A percentile compares a stretch with the other conserved stretches of the same genome.
Evolutionary conservation across 176 grass and related monocot species (phyloP).

Genomic region (Aegilops longissima): DNA sequence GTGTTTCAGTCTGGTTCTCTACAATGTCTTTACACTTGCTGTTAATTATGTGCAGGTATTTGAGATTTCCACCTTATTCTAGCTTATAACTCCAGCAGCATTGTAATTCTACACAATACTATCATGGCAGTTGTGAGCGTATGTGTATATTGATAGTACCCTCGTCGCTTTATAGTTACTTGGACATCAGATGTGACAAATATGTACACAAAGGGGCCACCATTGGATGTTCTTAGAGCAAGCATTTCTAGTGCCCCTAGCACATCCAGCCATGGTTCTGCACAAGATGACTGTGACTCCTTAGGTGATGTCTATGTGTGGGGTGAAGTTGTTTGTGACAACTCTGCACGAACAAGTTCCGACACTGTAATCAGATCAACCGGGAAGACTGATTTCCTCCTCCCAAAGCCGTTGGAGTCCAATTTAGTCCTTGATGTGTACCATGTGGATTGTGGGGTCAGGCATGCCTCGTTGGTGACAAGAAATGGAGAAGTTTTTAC

Average conservation of each 20-base stretch:
- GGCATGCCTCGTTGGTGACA: conserved; percentile 77
- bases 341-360: conserved; percentile 39
- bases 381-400: conserved; percentile 58
- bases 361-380: conserved; percentile 47
- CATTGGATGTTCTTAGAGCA: conserved; percentile 84
- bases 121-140: neutral
- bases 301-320: conserved; percentile 89
- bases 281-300: conserved; percentile 85
- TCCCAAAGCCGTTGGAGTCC: conserved; percentile 83
- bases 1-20: neutral
- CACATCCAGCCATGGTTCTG: conserved; percentile 96
- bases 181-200: conserved; percentile 66
- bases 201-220: conserved; percentile 69
- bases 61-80: neutral
- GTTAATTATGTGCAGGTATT: conserved; percentile 32
- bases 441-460: conserved; percentile 82
- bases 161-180: neutral
- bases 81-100: neutral
- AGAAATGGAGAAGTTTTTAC: conserved; percentile 91
- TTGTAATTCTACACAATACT: neutral
- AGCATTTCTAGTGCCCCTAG: conserved; percentile 96
- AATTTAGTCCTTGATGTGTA: conserved; percentile 87
- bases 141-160: neutral
- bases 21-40: neutral
- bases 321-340: conserved; percentile 82